Conservation (phyloP, 805 yeast genomes). For the Candida silvicultrix region DNA sequence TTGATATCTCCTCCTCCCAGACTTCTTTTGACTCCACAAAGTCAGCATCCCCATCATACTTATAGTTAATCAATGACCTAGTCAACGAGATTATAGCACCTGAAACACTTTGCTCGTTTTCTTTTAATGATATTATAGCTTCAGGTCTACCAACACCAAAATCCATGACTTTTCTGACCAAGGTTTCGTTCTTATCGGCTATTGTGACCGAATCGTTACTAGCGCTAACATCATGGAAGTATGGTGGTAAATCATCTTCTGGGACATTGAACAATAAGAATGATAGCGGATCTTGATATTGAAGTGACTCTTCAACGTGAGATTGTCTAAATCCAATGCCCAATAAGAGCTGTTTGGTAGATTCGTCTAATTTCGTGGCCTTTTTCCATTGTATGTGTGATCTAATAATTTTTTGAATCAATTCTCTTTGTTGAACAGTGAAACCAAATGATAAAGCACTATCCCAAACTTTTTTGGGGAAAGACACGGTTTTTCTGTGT, state of each 20-base stretch:
- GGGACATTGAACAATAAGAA: conserved; percentile 79
- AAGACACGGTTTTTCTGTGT: conserved; percentile 17
- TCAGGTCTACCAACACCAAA: conserved; percentile 71
- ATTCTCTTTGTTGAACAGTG: conserved; percentile 52
- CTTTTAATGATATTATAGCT: conserved; percentile 41
- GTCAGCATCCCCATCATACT: conserved; percentile 6
- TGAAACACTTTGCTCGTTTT: conserved; percentile 37
- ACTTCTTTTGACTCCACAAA: conserved; percentile 24
- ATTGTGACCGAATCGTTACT: conserved; percentile 37
- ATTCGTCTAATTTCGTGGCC: conserved; percentile 5
- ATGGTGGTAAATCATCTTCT: conserved; percentile 82
- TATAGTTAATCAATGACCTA: conserved; percentile 25
- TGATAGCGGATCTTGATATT: conserved; percentile 42
- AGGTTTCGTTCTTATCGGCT: conserved; percentile 47
- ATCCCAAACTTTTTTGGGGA: conserved; percentile 61
- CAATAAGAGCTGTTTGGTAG: conserved; percentile 25
- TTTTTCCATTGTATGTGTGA: conserved; percentile 49
- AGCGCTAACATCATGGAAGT: conserved; percentile 45
- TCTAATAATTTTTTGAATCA: conserved; percentile 57
- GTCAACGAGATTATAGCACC: conserved; percentile 47
- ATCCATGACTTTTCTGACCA: conserved; percentile 48
- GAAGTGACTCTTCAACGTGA: conserved; percentile 69
- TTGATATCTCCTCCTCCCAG: conserved; percentile 76
- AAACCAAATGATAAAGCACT: conserved; percentile 63
- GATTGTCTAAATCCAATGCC: conserved; percentile 59